Evolutionary conservation across 2,329 filamentous ascomycete genomes (phyloP), one percentile per base, ranked within the genome.

Genomic region (Penicillium occitanis): DNA sequence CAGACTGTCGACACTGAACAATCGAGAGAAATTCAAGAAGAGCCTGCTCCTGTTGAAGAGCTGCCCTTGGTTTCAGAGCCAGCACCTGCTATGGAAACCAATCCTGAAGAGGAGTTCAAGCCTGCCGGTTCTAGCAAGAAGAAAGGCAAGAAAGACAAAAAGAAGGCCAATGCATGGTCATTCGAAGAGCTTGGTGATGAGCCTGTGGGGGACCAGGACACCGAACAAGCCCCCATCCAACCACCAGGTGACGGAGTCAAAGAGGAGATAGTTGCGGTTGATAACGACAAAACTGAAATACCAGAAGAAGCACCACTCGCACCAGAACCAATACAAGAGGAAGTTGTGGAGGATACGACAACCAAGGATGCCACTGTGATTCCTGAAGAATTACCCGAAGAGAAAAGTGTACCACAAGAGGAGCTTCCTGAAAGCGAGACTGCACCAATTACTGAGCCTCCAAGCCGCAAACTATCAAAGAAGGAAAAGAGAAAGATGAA

Each of bases 401-500:
- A 51, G 44, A 65, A 51, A 40, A n/a, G 4, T 28, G 3, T 28
- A 44, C 37, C 22, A 7, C 22, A 46, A 33, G 57, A 46, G 7
- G 28, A 17, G 57, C 7, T 46, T 46, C 33, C 22, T 28, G 53
- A 48, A 46, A 30, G 1, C 7, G 33, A 63, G 33, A 30, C 46
- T 5, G 19, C 37, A 13, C 22, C 17, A 22, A 37, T 35, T 1
- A 10, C 50, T 17, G 59, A 66, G 8, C 8, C 42, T 13, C 22
- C 55, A 5, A 60, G 51, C 40, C 60, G 65, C 10, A 66, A 66
- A 4, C 42, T 66, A 2, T 66, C 68, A 5, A 73, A 71, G 35
- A 73, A 75, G 65, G 69, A 73, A 69, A 73, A 68, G 60, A 75
- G 71, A 66, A 72, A 71, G 55, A 70, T 73, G 30, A 72, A 73